These are phyloP conservation scores for Porodaedalea pini DNA, from an alignment of 1,284 basidiomycete genomes.

Conservation along the genomic window DNA sequence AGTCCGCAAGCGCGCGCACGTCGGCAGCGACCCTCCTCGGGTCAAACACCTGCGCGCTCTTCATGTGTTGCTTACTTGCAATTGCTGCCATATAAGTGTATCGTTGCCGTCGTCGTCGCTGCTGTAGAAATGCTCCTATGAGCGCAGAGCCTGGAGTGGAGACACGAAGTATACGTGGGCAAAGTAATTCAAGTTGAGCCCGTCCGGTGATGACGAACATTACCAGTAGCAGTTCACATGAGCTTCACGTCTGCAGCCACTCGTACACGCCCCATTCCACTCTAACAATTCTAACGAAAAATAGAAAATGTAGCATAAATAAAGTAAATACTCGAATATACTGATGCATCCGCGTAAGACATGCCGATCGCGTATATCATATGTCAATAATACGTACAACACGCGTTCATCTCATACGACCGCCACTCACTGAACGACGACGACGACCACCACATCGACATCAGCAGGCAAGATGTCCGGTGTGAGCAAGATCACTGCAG, in stretches of 20 bases:
- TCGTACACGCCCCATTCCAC: no score
- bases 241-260: neutral
- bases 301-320: no score
- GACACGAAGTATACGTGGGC: neutral
- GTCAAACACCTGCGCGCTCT: slow-evolving; percentile 4
- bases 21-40: slow-evolving; percentile 39
- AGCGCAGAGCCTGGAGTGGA: neutral
- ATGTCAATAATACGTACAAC: no score
- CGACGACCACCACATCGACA: neutral
- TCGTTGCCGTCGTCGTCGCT: no score
- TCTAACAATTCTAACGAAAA: no score
- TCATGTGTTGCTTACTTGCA: neutral
- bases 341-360: no score
- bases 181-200: no score
- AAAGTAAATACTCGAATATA: no score
- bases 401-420: neutral
- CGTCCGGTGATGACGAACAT: neutral
- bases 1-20: slow-evolving; percentile 56
- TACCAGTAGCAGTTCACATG: neutral
- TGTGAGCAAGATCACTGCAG: slow-evolving; percentile 55
- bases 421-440: neutral
- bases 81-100: neutral
- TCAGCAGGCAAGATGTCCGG: slow-evolving; percentile 7
- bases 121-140: no score
- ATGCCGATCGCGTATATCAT: no score